phyloP scores from a whole-genome alignment of 2,329 filamentous ascomycete genomes.

The Ploettnerulaceae sp. region DNA sequence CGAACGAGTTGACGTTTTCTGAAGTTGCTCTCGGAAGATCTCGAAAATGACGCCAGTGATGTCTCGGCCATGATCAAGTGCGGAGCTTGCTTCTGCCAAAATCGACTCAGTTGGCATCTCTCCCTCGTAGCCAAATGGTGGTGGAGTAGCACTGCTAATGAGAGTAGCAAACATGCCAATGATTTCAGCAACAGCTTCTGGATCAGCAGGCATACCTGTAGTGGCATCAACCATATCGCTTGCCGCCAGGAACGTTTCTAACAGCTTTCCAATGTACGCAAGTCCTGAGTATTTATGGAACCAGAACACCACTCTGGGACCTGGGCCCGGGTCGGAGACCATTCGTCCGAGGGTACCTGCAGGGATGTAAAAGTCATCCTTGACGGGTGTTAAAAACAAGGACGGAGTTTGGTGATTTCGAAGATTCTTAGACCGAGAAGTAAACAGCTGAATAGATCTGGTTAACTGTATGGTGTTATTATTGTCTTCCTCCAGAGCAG shows the following conservation, averaged over 20 bases:
- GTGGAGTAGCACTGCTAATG: conserved; percentile 41
- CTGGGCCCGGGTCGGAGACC: conserved; percentile 68
- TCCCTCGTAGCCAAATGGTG: background rate
- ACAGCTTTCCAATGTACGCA: conserved; percentile 70
- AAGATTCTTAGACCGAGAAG: conserved; percentile 32
- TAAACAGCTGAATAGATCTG: conserved; percentile 60
- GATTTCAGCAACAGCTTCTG: conserved; percentile 65
- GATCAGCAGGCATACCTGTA: conserved; percentile 44
- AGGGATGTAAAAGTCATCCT: conserved; percentile 55
- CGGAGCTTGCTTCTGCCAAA: conserved; percentile 54
- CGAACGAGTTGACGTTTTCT: conserved; percentile 40
- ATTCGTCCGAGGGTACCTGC: conserved; percentile 65
- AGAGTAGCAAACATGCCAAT: conserved; percentile 70
- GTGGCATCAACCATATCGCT: conserved; percentile 42
- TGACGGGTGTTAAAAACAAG: conserved; percentile 29
- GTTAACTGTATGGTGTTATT: conserved; percentile 70
- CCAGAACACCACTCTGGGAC: conserved; percentile 63
- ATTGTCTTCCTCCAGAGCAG: conserved; percentile 81
- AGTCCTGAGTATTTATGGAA: conserved; percentile 72
- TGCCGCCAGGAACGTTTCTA: conserved; percentile 62
- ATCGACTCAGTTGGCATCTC: conserved; percentile 32
- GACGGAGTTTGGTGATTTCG: conserved; percentile 5
- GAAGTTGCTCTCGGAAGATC: conserved; percentile 68
- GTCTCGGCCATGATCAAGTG: conserved; percentile 55
- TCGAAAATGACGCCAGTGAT: conserved; percentile 79